Percentiles rank a stretch among this genome's conserved stretches.
Evolutionary conservation across 306 rosid genomes (phyloP).

Genomic region (Cucumis hystrix): DNA sequence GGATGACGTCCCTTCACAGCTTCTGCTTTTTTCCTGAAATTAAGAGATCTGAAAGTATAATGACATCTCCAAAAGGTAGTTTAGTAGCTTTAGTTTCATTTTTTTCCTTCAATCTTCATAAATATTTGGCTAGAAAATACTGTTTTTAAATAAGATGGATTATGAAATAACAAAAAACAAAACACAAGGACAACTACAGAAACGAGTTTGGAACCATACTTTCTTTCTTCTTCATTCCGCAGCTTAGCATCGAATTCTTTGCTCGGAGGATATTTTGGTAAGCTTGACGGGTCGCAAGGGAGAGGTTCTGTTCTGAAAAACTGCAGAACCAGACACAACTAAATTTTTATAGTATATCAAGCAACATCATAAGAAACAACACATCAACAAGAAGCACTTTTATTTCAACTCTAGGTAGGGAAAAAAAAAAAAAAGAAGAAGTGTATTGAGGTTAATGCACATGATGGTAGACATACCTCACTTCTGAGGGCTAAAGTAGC

Average conservation of each 20-base stretch:
- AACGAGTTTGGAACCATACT: constrained; percentile 22
- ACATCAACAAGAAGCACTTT: background rate
- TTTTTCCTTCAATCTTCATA: background rate
- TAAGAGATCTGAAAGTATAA: background rate
- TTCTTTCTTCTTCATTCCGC: constrained; percentile 44
- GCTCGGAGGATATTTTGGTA: constrained; percentile 77
- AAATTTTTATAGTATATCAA: background rate
- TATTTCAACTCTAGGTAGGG: background rate
- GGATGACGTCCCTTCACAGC: constrained; percentile 40
- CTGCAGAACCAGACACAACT: constrained; percentile 22
- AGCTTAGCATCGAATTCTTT: constrained; percentile 71
- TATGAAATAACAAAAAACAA: background rate
- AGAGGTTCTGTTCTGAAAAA: constrained; percentile 63
- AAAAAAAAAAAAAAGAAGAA: background rate
- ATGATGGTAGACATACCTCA: constrained; percentile 26
- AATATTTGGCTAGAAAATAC: background rate
- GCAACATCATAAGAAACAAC: background rate
- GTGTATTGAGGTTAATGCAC: background rate
- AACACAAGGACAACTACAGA: background rate
- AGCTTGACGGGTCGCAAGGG: constrained; percentile 73
- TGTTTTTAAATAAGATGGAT: background rate
- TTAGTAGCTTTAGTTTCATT: background rate
- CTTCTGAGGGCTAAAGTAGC: constrained; percentile 52
- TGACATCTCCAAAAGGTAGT: background rate
- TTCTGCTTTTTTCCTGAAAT: constrained; percentile 44